phyloP scores from a whole-genome alignment of 208 protist genomes.

The Naegleria lovaniensis region DNA sequence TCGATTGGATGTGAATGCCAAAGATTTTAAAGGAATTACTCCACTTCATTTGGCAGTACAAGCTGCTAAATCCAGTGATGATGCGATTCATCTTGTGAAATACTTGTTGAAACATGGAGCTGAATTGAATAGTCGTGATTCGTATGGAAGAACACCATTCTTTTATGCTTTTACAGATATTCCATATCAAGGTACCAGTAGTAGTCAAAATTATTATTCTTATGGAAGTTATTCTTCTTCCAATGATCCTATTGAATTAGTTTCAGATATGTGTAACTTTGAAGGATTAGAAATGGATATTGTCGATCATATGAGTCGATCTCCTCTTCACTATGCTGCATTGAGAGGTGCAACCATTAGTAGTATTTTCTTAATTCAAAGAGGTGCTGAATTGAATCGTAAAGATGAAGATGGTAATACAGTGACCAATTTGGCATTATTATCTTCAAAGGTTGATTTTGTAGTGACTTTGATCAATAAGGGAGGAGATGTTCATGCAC shows the following conservation, averaged over 20 bases:
- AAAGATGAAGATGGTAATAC: conserved; percentile 14
- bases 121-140: neutral
- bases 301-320: neutral
- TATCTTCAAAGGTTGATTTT: neutral
- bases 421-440: neutral
- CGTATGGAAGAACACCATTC: neutral
- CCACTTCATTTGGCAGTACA: neutral
- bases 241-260: conserved; percentile 19
- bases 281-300: neutral
- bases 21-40: neutral
- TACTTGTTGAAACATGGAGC: neutral
- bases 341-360: neutral
- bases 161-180: conserved; percentile 10
- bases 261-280: conserved; percentile 7
- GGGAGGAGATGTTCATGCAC: neutral
- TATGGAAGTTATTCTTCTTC: neutral
- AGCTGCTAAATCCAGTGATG: neutral
- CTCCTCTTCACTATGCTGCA: neutral
- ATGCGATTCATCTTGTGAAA: neutral
- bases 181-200: neutral
- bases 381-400: neutral
- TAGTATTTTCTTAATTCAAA: conserved; percentile 17
- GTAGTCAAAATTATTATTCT: neutral
- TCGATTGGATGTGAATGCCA: neutral
- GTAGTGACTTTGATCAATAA: conserved; percentile 16